These are phyloP conservation scores for Auriscalpium microsporum DNA, from an alignment of 768 basidiomycete species.

Conservation along the genomic window DNA sequence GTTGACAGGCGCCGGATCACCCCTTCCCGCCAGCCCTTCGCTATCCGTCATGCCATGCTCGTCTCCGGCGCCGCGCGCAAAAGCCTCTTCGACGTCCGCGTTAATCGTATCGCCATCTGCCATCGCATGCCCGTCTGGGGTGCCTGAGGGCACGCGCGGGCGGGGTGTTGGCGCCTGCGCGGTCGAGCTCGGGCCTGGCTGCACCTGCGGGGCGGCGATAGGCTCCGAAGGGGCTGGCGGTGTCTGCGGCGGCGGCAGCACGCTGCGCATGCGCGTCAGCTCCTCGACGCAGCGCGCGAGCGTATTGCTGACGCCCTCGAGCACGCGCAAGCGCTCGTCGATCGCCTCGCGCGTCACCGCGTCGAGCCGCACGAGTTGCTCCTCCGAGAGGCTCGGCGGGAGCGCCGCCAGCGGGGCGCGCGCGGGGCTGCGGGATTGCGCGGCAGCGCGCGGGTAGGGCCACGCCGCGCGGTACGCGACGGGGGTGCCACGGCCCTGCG, in stretches of 20 bases:
- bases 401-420: conserved; percentile 23
- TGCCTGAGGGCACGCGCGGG: neutral
- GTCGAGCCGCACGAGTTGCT: conserved; percentile 60
- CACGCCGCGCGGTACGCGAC: neutral
- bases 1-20: neutral
- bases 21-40: neutral
- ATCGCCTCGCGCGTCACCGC: conserved; percentile 68
- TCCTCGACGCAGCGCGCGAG: conserved; percentile 75
- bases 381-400: conserved; percentile 44
- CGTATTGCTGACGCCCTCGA: conserved; percentile 70
- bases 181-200: conserved; percentile 4
- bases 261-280: conserved; percentile 64
- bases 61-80: neutral
- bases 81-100: neutral
- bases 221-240: neutral
- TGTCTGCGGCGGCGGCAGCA: conserved; percentile 28
- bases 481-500: neutral
- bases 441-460: neutral
- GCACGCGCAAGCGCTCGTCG: conserved; percentile 70
- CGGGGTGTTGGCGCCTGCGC: neutral
- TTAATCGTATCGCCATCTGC: neutral
- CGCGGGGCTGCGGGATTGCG: neutral
- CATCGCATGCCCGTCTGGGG: neutral
- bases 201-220: neutral
- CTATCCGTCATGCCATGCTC: neutral